Evolutionary conservation across 768 basidiomycete genomes (phyloP).

Genomic region (Sistotremastrum niveocremeum): DNA sequence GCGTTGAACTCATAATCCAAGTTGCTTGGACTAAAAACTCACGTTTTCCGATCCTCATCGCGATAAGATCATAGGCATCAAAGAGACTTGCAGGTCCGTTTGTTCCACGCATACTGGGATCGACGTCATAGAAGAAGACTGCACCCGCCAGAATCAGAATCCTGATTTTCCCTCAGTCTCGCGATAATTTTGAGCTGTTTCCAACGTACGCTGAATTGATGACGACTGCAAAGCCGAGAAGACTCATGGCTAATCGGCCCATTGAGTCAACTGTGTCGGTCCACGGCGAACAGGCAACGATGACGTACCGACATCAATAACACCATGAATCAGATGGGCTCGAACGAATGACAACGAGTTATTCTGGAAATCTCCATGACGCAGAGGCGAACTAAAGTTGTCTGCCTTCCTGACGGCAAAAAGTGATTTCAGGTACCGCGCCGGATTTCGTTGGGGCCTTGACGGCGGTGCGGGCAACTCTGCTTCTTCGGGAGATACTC

Average conservation of each 20-base stretch:
- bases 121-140: constrained; percentile 54
- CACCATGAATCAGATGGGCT: constrained; percentile 52
- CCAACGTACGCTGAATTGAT: constrained; percentile 68
- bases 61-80: constrained; percentile 69
- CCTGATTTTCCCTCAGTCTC: constrained; percentile 21
- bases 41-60: constrained; percentile 53
- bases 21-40: constrained; percentile 12
- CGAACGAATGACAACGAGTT: constrained; percentile 39
- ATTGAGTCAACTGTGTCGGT: too few relatives aligned
- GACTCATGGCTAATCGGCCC: constrained; percentile 9
- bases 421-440: constrained; percentile 1
- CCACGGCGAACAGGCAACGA: too few relatives aligned
- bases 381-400: background rate
- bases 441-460: constrained; percentile 2
- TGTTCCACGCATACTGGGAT: constrained; percentile 23
- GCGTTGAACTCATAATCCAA: background rate
- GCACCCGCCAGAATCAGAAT: constrained; percentile 75
- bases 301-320: constrained; percentile 50
- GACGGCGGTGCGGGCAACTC: constrained; percentile 5
- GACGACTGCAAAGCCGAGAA: constrained; percentile 75
- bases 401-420: constrained; percentile 12
- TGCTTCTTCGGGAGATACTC: constrained; percentile 29
- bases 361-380: constrained; percentile 35
- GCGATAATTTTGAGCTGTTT: constrained; percentile 3
- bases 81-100: constrained; percentile 58